phyloP scores from a whole-genome alignment of 139 green algal species.

The Chlamydomonas eustigma region DNA sequence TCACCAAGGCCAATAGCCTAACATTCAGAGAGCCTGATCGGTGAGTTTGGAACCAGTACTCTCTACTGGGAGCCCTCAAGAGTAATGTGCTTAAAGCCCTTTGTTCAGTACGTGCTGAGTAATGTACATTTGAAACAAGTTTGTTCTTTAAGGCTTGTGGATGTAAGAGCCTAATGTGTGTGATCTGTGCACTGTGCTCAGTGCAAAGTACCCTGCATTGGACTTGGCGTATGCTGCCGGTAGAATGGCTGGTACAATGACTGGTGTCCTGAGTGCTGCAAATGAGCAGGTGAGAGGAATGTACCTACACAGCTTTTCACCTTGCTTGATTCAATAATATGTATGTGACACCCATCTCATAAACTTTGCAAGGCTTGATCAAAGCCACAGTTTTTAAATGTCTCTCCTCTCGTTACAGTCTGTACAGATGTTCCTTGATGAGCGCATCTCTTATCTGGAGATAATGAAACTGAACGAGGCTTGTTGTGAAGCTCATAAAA shows the following conservation, averaged over 20 bases:
- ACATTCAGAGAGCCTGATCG: conserved; percentile 76
- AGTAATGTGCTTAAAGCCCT: too few relatives aligned
- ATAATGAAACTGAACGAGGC: conserved; percentile 71
- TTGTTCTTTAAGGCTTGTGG: too few relatives aligned
- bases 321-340: not conserved
- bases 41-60: not conserved
- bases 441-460: conserved; percentile 86
- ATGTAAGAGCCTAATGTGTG: too few relatives aligned
- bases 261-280: conserved; percentile 90
- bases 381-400: too few relatives aligned
- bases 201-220: conserved; percentile 96
- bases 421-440: conserved; percentile 95
- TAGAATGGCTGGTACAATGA: conserved; percentile 95
- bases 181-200: conserved; percentile 51
- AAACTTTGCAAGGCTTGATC: too few relatives aligned
- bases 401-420: too few relatives aligned
- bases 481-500: conserved; percentile 87
- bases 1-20: conserved; percentile 88
- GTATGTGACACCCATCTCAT: too few relatives aligned
- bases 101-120: too few relatives aligned
- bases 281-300: conserved; percentile 83
- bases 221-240: conserved; percentile 92
- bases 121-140: too few relatives aligned
- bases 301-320: not conserved
- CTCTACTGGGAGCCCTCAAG: not conserved